phyloP scores from a whole-genome alignment of 139 green algal genomes.

The Tetradesmus lagerheimii region DNA sequence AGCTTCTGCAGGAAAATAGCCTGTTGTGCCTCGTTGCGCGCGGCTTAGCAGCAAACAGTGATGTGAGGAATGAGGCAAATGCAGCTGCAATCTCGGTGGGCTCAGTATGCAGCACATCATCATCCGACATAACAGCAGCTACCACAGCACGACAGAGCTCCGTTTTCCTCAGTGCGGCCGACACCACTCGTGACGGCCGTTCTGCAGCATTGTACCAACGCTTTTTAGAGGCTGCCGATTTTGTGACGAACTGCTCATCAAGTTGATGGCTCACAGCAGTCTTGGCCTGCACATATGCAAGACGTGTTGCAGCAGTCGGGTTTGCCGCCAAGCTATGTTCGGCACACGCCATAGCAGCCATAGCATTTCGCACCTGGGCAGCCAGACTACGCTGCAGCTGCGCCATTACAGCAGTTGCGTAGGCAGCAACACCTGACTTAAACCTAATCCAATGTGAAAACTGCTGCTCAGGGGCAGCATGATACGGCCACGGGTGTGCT shows the following conservation, averaged over 20 bases:
- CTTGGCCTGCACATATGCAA: conserved; percentile 3
- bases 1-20: background rate
- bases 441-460: background rate
- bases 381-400: background rate
- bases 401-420: background rate
- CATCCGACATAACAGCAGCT: background rate
- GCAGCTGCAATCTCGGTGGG: background rate
- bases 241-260: background rate
- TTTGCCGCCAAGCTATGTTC: background rate
- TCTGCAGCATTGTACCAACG: conserved; percentile 23
- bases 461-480: background rate
- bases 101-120: no score
- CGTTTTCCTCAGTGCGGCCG: background rate
- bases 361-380: no score
- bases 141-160: background rate
- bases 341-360: background rate
- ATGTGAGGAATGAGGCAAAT: background rate
- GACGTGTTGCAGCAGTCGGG: background rate
- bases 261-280: background rate
- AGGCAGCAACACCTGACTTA: background rate
- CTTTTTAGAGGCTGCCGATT: background rate
- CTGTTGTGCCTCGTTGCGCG: background rate
- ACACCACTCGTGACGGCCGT: background rate
- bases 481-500: background rate
- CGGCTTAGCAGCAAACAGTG: background rate